Evolutionary conservation across 345 rosid species (phyloP), one percentile per base, ranked within the genome.

Genomic region (Gossypium ekmanianum): DNA sequence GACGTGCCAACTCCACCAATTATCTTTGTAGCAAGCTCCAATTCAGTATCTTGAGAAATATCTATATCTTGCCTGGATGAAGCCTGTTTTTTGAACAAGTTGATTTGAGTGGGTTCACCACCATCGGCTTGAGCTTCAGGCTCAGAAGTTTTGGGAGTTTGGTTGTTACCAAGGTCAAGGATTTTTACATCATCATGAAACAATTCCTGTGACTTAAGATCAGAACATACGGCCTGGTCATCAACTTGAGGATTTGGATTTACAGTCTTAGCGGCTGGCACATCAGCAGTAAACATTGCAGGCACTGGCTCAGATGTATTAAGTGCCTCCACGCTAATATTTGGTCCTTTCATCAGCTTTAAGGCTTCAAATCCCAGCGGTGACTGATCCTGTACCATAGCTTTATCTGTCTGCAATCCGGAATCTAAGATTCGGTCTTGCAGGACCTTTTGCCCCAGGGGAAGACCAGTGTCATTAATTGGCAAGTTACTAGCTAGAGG

Each of bases 21-120:
- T 9, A 39, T 56, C 79, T 82, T 81, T 77, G 63, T 76, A 20
- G 75, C 80, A 77, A 74, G 80, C 81, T 79, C 85, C 44, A 74
- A 34, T 61, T 61, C 75, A 29, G 83, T 76, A 70, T 76, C 83
- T 47, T 81, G 77, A 2, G 55, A 74, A 9, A 68, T 72, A 66
- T 80, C 80, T 17, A 62, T 68, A 63, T 77, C 81, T 76, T 75
- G 81, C 27, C 67, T 24, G 1, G 58, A 45, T 61, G 18, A 52
- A 52, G 57, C 57, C 9, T 17, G 57, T 17, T 52, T 16, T 16
- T 14, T 9, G 20, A 52, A 52, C 18, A 52, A 16, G 57, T 52
- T 52, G 20, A 6, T 68, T 68, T 81, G 87, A 76, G 61, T 50
- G 9, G 76, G 51, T 55, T 68, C 78, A 64, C 68, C 20, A 67